phyloP scores from a whole-genome alignment of 2,329 filamentous ascomycete species.

The Colletotrichum echinochloae region DNA sequence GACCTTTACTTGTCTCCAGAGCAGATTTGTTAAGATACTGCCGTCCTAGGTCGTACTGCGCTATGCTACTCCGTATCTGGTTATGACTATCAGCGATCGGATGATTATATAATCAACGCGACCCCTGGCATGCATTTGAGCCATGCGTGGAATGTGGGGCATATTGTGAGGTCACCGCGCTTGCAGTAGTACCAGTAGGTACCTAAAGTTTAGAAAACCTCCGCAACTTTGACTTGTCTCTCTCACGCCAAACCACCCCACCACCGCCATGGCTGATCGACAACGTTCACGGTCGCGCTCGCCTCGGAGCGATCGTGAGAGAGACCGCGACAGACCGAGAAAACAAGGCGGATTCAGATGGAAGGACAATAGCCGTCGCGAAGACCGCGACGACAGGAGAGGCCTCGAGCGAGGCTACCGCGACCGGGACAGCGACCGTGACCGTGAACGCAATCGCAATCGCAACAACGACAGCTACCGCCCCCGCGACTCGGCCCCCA shows the following conservation, averaged over 20 bases:
- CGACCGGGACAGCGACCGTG: conserved; percentile 54
- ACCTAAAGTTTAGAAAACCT: not conserved
- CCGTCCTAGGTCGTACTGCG: conserved; percentile 48
- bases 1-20: conserved; percentile 44
- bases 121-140: no score
- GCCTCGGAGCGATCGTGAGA: conserved; percentile 36
- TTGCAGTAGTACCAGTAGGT: not conserved
- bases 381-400: conserved; percentile 54
- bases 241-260: not conserved
- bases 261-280: conserved; percentile 35
- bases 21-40: conserved; percentile 44
- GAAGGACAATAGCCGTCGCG: conserved; percentile 67
- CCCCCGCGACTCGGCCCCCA: conserved; percentile 41
- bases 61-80: conserved; percentile 27
- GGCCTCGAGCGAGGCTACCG: conserved; percentile 65
- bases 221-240: not conserved
- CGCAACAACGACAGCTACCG: conserved; percentile 43
- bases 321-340: conserved; percentile 25
- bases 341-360: conserved; percentile 62
- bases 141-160: not conserved
- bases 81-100: no score
- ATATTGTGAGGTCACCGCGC: not conserved
- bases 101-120: not conserved
- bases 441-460: conserved; percentile 51
- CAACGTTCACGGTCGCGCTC: conserved; percentile 38